Base-by-base conservation (phyloP, 306 rosid genomes). In the Hylodesmum podocarpum region DNA sequence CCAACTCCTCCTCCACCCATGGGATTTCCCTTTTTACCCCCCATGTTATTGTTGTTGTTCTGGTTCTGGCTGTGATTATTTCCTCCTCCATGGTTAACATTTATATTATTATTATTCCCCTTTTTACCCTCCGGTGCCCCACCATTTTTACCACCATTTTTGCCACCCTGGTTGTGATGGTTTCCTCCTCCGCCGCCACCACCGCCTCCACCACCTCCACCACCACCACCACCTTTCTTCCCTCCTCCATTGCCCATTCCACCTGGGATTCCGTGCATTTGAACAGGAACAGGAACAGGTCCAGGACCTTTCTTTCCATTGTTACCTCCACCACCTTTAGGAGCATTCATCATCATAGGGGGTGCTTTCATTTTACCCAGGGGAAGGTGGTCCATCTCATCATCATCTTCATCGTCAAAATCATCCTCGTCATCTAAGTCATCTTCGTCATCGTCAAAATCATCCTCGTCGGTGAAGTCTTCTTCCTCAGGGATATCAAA, bases 351-450 rank as follows among this genome's bases (percentile, higher is more conserved):
- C 78, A 78, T 77, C n/a, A 16, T 54, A 1, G 66, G 31, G 1
- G 82, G 66, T 0, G 8, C 54, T 58, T 89, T 92, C 93, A 85
- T 83, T 80, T 80, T 94, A 70, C 49, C 79, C 0, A 39, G 68
- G 5, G 87, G 89, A 4, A 59, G 80, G 0, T 37, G 91, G 4
- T 80, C 97, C 59, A 90, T 53, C 12, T 92, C 97, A 65, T 88
- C 91, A 65, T 88, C 91, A 1, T 86, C 90, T n/a, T n/a, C n/a
- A n/a, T n/a, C n/a, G n/a, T n/a, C n/a, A n/a, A 3, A 79, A 49
- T n/a, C n/a, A n/a, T n/a, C n/a, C 1, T 89, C 95, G 0, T 88
- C 90, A 15, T 87, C 88, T 7, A 57, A 64, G 2, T 83, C 89
- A 0, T 68, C 70, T 0, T 80, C 72, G 0, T 77, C 82, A 0